Conservation (phyloP, 2,329 filamentous ascomycete genomes). For the Pleochaeta shiraiana region DNA sequence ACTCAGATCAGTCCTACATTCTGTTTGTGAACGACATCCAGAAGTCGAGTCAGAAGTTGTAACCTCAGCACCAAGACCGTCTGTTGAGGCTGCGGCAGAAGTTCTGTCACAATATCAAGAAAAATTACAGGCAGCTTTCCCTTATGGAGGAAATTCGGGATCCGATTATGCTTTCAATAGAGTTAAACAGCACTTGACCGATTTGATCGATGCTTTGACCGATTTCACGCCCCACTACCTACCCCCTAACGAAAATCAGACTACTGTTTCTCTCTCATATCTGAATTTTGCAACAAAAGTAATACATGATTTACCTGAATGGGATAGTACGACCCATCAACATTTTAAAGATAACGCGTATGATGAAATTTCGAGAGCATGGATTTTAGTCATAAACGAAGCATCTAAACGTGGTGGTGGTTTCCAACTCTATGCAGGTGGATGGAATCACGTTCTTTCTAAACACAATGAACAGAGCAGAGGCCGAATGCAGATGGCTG, state of each 20-base stretch:
- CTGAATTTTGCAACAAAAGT: slow-evolving; percentile 79
- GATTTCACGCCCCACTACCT: slow-evolving; percentile 95
- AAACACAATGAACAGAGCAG: slow-evolving; percentile 78
- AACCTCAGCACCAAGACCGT: slow-evolving; percentile 66
- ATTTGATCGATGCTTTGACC: slow-evolving; percentile 69
- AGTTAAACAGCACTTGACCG: slow-evolving; percentile 57
- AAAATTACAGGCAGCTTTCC: slow-evolving; percentile 56
- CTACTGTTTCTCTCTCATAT: slow-evolving; percentile 65
- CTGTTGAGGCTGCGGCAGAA: slow-evolving; percentile 54
- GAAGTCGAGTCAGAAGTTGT: slow-evolving; percentile 71
- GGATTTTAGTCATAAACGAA: slow-evolving; percentile 79
- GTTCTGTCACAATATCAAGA: slow-evolving; percentile 69
- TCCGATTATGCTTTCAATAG: slow-evolving; percentile 93
- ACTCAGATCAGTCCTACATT: slow-evolving; percentile 67
- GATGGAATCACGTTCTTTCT: slow-evolving; percentile 74
- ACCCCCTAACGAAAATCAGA: slow-evolving; percentile 69
- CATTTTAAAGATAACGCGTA: slow-evolving; percentile 91
- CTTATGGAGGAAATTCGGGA: slow-evolving; percentile 60
- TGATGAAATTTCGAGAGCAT: slow-evolving; percentile 85
- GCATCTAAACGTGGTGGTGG: slow-evolving; percentile 79
- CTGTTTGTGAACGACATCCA: slow-evolving; percentile 76
- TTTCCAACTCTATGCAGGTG: slow-evolving; percentile 69
- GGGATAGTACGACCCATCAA: slow-evolving; percentile 73
- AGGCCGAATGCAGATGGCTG: slow-evolving; percentile 58
- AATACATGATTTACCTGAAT: slow-evolving; percentile 74